A percentile compares a stretch with the other conserved stretches of the same genome.
phyloP scores from a whole-genome alignment of 2,329 filamentous ascomycete genomes.

The Blumeria graminis region DNA sequence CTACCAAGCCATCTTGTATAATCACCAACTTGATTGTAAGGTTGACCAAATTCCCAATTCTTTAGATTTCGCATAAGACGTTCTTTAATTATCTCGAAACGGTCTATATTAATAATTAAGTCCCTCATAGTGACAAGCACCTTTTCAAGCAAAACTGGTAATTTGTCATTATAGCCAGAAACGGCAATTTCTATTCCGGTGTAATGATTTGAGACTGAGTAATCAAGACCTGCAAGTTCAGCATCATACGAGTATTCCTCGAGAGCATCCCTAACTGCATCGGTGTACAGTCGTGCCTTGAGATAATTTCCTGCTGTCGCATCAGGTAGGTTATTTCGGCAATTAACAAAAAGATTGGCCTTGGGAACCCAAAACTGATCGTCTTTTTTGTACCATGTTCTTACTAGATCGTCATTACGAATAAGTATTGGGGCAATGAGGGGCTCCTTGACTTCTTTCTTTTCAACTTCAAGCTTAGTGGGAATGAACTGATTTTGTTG shows the following conservation, averaged over 20 bases:
- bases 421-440: conserved; percentile 55
- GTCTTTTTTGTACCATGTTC: conserved; percentile 96
- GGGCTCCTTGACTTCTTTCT: conserved; percentile 64
- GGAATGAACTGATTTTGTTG: conserved; percentile 93
- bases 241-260: conserved; percentile 92
- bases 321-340: conserved; percentile 57
- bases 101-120: conserved; percentile 59
- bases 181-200: conserved; percentile 57
- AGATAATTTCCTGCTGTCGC: conserved; percentile 56
- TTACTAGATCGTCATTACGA: conserved; percentile 54
- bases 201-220: conserved; percentile 48
- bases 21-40: conserved; percentile 69
- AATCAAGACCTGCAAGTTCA: conserved; percentile 71
- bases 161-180: conserved; percentile 89
- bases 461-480: conserved; percentile 77
- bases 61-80: conserved; percentile 50
- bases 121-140: conserved; percentile 67
- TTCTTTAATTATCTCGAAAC: conserved; percentile 83
- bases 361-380: conserved; percentile 97
- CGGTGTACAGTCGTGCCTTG: conserved; percentile 57
- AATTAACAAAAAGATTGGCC: conserved; percentile 60
- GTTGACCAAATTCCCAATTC: conserved; percentile 72
- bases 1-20: conserved; percentile 60
- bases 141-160: conserved; percentile 72
- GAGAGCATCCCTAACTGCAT: conserved; percentile 68